Evolutionary conservation across 2,329 filamentous ascomycete genomes (phyloP), one percentile per base, ranked within the genome.

Genomic region (Seiridium cupressi): DNA sequence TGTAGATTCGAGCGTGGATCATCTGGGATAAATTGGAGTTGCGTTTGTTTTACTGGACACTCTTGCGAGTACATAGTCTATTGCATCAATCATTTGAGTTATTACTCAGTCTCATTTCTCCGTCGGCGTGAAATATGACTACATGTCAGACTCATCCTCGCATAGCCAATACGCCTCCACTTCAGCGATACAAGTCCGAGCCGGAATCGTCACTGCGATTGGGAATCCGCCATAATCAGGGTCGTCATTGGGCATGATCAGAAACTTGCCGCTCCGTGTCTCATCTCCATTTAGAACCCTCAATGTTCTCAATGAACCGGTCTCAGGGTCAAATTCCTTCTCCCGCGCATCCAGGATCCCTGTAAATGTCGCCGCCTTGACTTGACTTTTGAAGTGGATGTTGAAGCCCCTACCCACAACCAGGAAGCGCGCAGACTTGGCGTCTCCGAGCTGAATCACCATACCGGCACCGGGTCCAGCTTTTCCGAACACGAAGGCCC

Each of bases 151-250:
- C 49, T 55, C 49, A 9, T 47, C 26, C 32, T 59, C 49, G 42
- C 57, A 58, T 11, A 59, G 5, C 57, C 49, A 71, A 63, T 79
- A 79, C 0, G 73, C 71, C 47, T 77, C 70, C 4, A 76, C 69
- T 55, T 79, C 73, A 0, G 78, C 79, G 61, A 83, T 78, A 49
- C 73, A 76, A 3, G 82, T 85, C 58, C 76, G 69, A 0, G 81
- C 80, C 1, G 82, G 82, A 38, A 84, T 79, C 0, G 81, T 85
- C 1, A 85, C 77, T 34, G 77, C 77, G 38, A 84, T 85, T 0
- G 81, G 81, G 60, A 84, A 84, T 0, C 79, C 80, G 1, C 82
- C 83, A 66, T 85, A 85, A 61, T 85, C 82, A 0, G 82, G 81
- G 40, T 83, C 74, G 40, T 84, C 79, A 60, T 79, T 82, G 1